Evolutionary conservation across 352 stramenopile species (phyloP), one percentile per base, ranked within the genome.

Genomic region (Phytophthora boehmeriae): DNA sequence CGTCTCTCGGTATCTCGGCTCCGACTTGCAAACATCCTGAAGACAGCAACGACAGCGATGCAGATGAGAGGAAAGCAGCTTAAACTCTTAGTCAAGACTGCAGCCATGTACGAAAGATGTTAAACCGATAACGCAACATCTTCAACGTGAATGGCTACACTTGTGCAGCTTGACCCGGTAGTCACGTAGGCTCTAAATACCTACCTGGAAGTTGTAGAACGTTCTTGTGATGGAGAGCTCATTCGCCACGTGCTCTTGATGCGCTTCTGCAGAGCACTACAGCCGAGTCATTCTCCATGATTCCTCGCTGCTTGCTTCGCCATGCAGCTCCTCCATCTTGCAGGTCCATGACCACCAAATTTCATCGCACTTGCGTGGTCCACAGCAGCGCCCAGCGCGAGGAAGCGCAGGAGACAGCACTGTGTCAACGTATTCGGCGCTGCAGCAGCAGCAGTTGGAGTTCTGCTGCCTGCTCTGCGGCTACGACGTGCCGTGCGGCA

Each of bases 401-500:
- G 11, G 51, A 36, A 28, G 35, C n/a, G 10, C 27, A 5, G 17
- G 59, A 5, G 32, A 57, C 50, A 32, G 32, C 23, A 57, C 10
- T n/a, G 46, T 84, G 20, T 68, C 64, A 3, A 56, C 52, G 8
- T 48, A 42, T 49, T 82, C 71, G 16, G 65, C 73, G 35, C 42
- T 90, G 28, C 44, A 76, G 43, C 71, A 71, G 28, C 73, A 81
- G 19, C 75, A 91, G 53, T 74, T 89, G 44, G 65, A 83, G 61
- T 91, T 91, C 64, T 91, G 82, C 63, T 91, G 82, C 39, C 61
- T 91, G 25, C 43, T 91, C 38, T 77, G 79, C 49, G 82, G 82
- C 0, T 91, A 76, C 76, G 79, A 91, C 35, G 71, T 71, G 43
- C 64, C 79, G 16, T 91, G 82, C 61, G 64, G 57, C 34, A 78